Evolutionary conservation across 2,329 filamentous ascomycete genomes (phyloP), one percentile per base, ranked within the genome.

Genomic region (Beauveria brongniartii): DNA sequence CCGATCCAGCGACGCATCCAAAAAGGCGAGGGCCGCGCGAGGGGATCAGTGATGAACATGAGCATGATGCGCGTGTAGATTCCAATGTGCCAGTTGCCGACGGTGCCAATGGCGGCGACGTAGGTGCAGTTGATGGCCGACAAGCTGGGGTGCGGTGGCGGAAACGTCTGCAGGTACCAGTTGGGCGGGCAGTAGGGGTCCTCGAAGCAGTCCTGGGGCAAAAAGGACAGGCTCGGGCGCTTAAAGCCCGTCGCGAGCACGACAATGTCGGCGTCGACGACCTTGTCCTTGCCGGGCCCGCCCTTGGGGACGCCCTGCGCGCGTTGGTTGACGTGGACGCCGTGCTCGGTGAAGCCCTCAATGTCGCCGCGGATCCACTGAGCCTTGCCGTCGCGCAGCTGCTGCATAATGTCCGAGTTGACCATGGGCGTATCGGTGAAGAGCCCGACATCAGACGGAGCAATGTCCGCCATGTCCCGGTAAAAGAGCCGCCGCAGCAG

Each of bases 1-100:
- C 92, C 89, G 67, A 96, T 92, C 91, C 91, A 95, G 26, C 85
- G 80, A 74, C 89, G 82, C 90, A 94, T 95, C 84, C 88, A 88
- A 65, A 81, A 84, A 5, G 86, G 79, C 3, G 80, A 82, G 0
- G 91, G 91, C 0, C 89, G 81, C 0, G 90, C 87, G 24, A 93
- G 75, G 0, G 90, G 90, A 68, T 95, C 91, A 16, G 88, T 80
- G 59, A 95, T 80, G 70, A 94, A 94, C 90, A 94, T 93, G 66
- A 95, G 82, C 7, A 95, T 77, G 64, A 95, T 88, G 5, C 91
- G 82, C 0, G 90, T 95, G 75, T 94, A 95, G 67, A 95, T 93
- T 5, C 91, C 91, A 51, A 95, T 93, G 68, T 95, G 91, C 81
- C 89, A 93, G 72, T 94, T 92, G 0, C 91, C 89, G 1, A 94